phyloP scores from a whole-genome alignment of 805 yeast species.

The Myxozyma monticola region DNA sequence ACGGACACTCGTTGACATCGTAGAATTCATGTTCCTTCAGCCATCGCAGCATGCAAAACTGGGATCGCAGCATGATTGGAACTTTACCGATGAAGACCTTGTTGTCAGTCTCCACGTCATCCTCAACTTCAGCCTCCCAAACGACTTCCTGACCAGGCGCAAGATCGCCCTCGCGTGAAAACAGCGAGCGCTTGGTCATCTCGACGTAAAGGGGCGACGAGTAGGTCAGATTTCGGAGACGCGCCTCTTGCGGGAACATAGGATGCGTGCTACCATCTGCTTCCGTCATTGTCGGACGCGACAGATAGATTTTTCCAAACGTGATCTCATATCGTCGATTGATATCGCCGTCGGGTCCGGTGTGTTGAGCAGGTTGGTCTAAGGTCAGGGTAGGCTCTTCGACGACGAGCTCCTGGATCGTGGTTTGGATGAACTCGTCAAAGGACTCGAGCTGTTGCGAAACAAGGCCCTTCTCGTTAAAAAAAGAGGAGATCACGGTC shows the following conservation, averaged over 20 bases:
- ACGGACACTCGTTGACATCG: constrained; percentile 96
- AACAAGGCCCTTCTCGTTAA: constrained; percentile 93
- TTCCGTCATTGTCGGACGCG: constrained; percentile 97
- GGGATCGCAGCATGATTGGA: constrained; percentile 96
- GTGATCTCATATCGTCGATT: constrained; percentile 92
- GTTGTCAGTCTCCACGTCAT: constrained; percentile 67
- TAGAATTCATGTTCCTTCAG: constrained; percentile 90
- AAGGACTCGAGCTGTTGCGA: constrained; percentile 98
- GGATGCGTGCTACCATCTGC: constrained; percentile 99
- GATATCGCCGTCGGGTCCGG: constrained; percentile 83
- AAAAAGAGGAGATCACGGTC: constrained; percentile 95
- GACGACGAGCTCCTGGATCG: constrained; percentile 94
- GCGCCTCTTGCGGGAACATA: constrained; percentile 96
- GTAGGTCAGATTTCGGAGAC: constrained; percentile 92
- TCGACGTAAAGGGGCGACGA: constrained; percentile 96
- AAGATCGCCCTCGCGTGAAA: constrained; percentile 71
- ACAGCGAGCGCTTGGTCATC: constrained; percentile 85
- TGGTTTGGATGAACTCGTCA: constrained; percentile 94
- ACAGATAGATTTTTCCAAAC: constrained; percentile 95
- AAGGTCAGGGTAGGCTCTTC: constrained; percentile 92
- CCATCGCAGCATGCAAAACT: constrained; percentile 89
- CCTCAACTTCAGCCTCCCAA: constrained; percentile 57
- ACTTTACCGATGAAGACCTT: constrained; percentile 94
- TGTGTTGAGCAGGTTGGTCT: constrained; percentile 97
- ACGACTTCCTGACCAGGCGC: constrained; percentile 52